These are phyloP conservation scores for Kazachstania viticola DNA, from an alignment of 805 yeast genomes.

Conservation along the genomic window DNA sequence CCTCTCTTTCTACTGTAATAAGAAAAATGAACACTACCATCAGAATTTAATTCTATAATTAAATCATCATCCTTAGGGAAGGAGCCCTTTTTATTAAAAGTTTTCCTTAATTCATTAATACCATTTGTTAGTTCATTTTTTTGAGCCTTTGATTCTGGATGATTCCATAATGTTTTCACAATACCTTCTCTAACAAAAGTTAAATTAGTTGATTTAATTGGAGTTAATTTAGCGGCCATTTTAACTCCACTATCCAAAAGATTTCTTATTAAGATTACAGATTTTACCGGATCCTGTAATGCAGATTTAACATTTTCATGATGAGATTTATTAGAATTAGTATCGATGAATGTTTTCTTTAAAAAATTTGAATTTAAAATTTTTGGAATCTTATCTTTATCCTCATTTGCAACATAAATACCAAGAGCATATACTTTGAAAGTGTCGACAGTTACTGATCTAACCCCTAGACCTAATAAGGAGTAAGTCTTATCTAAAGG, in stretches of 20 bases:
- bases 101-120: constrained; percentile 49
- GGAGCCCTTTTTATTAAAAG: constrained; percentile 54
- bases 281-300: constrained; percentile 39
- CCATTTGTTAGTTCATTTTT: constrained; percentile 46
- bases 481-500: constrained; percentile 32
- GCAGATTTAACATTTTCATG: constrained; percentile 32
- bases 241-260: constrained; percentile 49
- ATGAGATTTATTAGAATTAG: constrained; percentile 25
- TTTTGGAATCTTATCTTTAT: constrained; percentile 31
- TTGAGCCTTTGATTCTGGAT: constrained; percentile 43
- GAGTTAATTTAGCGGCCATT: constrained; percentile 66
- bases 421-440: constrained; percentile 86
- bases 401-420: constrained; percentile 58
- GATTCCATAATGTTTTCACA: constrained; percentile 63
- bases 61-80: constrained; percentile 67
- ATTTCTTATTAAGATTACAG: constrained; percentile 42
- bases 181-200: constrained; percentile 84
- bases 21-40: constrained; percentile 37
- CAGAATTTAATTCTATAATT: constrained; percentile 39
- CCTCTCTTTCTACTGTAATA: constrained; percentile 32
- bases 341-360: constrained; percentile 28
- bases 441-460: constrained; percentile 71
- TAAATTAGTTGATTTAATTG: constrained; percentile 85
- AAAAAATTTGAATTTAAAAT: constrained; percentile 35
- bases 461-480: constrained; percentile 67